A percentile compares a stretch with the other conserved stretches of the same genome.
Evolutionary conservation across 805 yeast genomes (phyloP).

Genomic region (Wickerhamomyces rabaulensis): DNA sequence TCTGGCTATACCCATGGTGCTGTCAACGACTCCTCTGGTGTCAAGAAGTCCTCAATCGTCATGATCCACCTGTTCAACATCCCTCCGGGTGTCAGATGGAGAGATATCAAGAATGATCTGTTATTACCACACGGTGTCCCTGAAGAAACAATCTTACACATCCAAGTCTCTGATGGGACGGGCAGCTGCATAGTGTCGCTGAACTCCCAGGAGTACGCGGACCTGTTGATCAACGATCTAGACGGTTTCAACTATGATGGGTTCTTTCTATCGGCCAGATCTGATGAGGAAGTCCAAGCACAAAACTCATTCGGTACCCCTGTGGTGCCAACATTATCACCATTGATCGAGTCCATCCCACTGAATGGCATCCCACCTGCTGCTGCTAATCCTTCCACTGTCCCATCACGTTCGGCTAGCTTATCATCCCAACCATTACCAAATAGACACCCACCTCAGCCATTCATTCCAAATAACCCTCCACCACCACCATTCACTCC

Average conservation of each 20-base stretch:
- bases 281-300: slow-evolving; percentile 4
- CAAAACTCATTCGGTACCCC: not conserved
- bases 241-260: slow-evolving; percentile 18
- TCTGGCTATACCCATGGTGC: too few species aligned
- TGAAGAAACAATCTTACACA: slow-evolving; percentile 17
- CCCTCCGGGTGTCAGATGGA: slow-evolving; percentile 19
- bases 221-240: slow-evolving; percentile 4
- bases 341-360: not conserved
- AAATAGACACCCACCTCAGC: not conserved
- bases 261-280: slow-evolving; percentile 5
- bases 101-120: slow-evolving; percentile 15
- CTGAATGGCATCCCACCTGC: not conserved
- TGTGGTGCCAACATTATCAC: not conserved
- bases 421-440: not conserved
- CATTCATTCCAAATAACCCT: not conserved
- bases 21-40: not conserved
- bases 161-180: slow-evolving; percentile 12
- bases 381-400: not conserved
- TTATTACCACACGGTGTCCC: slow-evolving; percentile 13
- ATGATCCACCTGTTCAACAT: slow-evolving; percentile 15
- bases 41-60: slow-evolving; percentile 1
- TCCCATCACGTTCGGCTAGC: not conserved
- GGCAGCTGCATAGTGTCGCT: slow-evolving; percentile 10
- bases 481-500: slow-evolving; percentile 1
- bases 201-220: slow-evolving; percentile 8